These are phyloP conservation scores for Trichoderma atroviride DNA, from an alignment of 2,329 filamentous ascomycete genomes.

Conservation along the genomic window DNA sequence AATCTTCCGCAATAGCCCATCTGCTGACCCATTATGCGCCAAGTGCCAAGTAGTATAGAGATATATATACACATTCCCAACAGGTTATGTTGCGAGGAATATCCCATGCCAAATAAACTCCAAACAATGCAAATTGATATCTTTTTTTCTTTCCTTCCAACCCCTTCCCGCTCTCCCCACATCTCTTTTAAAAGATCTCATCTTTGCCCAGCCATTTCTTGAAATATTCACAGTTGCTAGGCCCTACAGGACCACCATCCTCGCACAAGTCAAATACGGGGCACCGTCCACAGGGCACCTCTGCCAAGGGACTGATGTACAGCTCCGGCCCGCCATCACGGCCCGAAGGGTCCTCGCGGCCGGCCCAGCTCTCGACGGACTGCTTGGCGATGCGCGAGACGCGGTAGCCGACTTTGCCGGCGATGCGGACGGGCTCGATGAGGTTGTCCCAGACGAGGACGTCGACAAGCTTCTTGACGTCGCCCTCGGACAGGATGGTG, in stretches of 20 bases:
- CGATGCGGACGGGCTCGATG: slow-evolving; percentile 66
- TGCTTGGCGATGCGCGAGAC: slow-evolving; percentile 54
- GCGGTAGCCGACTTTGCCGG: slow-evolving; percentile 55
- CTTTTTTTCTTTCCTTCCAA: neutral
- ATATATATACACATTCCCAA: slow-evolving; percentile 6
- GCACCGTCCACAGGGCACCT: slow-evolving; percentile 87
- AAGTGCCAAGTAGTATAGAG: slow-evolving; percentile 15
- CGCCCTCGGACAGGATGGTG: slow-evolving; percentile 68
- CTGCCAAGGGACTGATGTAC: slow-evolving; percentile 73
- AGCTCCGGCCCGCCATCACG: slow-evolving; percentile 47
- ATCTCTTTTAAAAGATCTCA: slow-evolving; percentile 34
- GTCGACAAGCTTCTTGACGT: slow-evolving; percentile 83
- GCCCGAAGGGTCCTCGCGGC: slow-evolving; percentile 42
- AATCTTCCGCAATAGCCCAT: slow-evolving; percentile 8
- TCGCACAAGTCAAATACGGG: slow-evolving; percentile 92
- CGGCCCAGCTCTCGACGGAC: slow-evolving; percentile 46
- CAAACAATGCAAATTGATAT: slow-evolving; percentile 29
- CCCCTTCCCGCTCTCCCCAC: neutral
- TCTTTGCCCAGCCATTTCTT: slow-evolving; percentile 71
- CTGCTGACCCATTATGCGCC: slow-evolving; percentile 10
- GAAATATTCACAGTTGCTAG: slow-evolving; percentile 90
- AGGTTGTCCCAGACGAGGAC: slow-evolving; percentile 87
- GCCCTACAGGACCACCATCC: slow-evolving; percentile 86
- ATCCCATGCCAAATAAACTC: slow-evolving; percentile 27
- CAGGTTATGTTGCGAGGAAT: neutral